Evolutionary conservation across 805 yeast genomes (phyloP), one percentile per base, ranked within the genome.

Genomic region (Scheffersomyces amazonensis): DNA sequence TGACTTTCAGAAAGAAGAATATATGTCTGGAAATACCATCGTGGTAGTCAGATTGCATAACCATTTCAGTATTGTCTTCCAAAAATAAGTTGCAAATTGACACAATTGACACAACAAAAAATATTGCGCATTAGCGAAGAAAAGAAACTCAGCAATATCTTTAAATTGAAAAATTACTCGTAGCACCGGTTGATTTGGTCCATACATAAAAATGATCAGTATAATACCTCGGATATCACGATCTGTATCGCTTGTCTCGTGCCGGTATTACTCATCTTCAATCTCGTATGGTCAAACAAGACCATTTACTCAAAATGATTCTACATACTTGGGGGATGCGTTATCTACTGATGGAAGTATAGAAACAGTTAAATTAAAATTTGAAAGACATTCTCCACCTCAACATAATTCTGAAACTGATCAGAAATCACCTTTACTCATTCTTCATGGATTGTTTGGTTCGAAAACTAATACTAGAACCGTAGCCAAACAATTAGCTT

Each of bases 401-500:
- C 9, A 27, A 13, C 48, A 47, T 23, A 29, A 32, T 2, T 56
- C 39, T 6, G 47, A 62, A 11, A 16, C 42, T 10, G 20, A 37
- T 6, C 34, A 34, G n/a, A 56, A 62, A 46, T 64, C 81, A 1
- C 96, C 96, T 1, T 66, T 91, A 10, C 63, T 93, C 21, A 78
- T 91, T 19, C 60, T 90, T 29, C 99, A 91, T 57, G 99, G 98
- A 0, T 62, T 91, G 9, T 87, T 93, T 60, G 99, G 98, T 1
- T 80, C 84, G 37, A 84, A 78, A 49, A 51, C 75, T n/a, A 91
- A 89, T 59, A 87, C 87, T 52, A 66, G 96, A 41, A 69, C 87
- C 0, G 87, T 90, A n/a, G 86, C 88, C 8, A 78, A 76, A 51
- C 72, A 69, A 36, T 57, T 83, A 23, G 73, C 78, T 12, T 59